Base-by-base conservation (phyloP, 2,329 filamentous ascomycete genomes). In the Penicillium nordicum region DNA sequence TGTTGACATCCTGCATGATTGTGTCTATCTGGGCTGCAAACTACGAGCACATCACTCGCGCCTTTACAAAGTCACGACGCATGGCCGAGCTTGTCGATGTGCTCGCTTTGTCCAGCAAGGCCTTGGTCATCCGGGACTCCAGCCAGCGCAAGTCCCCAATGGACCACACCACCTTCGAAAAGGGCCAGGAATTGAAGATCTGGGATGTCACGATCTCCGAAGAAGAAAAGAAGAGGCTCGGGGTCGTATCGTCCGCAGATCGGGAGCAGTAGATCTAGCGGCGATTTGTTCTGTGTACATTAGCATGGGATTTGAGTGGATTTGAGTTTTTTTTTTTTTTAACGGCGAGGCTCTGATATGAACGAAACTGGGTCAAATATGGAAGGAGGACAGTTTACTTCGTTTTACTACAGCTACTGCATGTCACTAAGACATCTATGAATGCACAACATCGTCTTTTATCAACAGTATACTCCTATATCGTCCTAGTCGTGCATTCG, bases 1-100 rank as follows among this genome's bases (percentile, higher is more conserved):
- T 88, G 62, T 80, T 96, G 18, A 81, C 94, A 27, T 87, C 93
- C 69, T 89, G 88, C 66, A 93, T 99, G 89, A 90, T 96, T 57
- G 79, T 99, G 16, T 87, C 91, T 1, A 85, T 86, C 2, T 82
- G 96, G 49, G 90, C 93, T 2, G 85, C 88, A 55, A 84, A 86
- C 61, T 83, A 81, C 58, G 86, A 86, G 25, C 86, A 88, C 63
- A 74, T 93, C 40, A 84, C 87, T 1, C 74, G 79, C 25, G 82
- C 84, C 43, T 89, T 94, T 63, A 73, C 86, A 53, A 79, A 82
- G 53, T 82, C 84, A 3, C 81, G 82, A 32, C 83, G 88, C 45
- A 88, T 93, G 84, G 83, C 84, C 66, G 89, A 93, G 76, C 78
- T 94, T 40, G 83, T 92, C 12, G 85, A 89, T 68, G 84, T 83